Conservation (phyloP, 768 basidiomycete species). For the Xerocomellus chrysenteron region DNA sequence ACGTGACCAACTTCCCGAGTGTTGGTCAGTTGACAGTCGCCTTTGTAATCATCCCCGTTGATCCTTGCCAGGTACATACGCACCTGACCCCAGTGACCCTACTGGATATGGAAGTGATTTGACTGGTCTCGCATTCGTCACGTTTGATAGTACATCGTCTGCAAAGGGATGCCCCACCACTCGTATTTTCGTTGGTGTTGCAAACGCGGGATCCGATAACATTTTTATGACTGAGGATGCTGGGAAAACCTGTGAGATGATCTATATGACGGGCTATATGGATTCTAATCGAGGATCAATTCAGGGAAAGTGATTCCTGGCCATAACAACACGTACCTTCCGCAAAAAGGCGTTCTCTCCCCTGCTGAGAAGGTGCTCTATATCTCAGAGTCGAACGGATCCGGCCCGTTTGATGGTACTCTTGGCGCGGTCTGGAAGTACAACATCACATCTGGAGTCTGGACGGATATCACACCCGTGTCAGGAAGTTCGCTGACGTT, state of each 20-base stretch:
- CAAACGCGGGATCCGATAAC: slow-evolving; percentile 52
- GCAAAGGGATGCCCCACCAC: slow-evolving; percentile 51
- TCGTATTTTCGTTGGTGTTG: slow-evolving; percentile 69
- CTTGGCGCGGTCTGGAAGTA: slow-evolving; percentile 50
- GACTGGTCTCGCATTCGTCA: slow-evolving; percentile 10
- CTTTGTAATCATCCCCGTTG: background rate
- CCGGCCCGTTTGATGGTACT: slow-evolving; percentile 63
- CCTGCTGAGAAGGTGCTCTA: slow-evolving; percentile 57
- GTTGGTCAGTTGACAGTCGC: slow-evolving; percentile 41
- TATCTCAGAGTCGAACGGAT: slow-evolving; percentile 60
- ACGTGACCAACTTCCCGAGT: slow-evolving; percentile 59
- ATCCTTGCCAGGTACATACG: slow-evolving; percentile 8
- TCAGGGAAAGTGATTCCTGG: slow-evolving; percentile 58
- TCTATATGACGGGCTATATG: background rate
- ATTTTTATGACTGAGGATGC: slow-evolving; percentile 57
- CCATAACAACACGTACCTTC: slow-evolving; percentile 55
- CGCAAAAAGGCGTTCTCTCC: slow-evolving; percentile 67
- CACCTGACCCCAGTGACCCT: slow-evolving; percentile 6
- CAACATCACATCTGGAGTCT: slow-evolving; percentile 50
- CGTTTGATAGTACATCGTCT: slow-evolving; percentile 31
- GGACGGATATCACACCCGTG: slow-evolving; percentile 65
- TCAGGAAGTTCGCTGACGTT: slow-evolving; percentile 58
- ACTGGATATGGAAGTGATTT: slow-evolving; percentile 10
- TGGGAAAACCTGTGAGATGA: slow-evolving; percentile 31
- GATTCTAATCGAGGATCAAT: background rate